Evolutionary conservation across 148 eudicot species (phyloP), one percentile per base, ranked within the genome.

Genomic region (Dianthus caryophyllus): DNA sequence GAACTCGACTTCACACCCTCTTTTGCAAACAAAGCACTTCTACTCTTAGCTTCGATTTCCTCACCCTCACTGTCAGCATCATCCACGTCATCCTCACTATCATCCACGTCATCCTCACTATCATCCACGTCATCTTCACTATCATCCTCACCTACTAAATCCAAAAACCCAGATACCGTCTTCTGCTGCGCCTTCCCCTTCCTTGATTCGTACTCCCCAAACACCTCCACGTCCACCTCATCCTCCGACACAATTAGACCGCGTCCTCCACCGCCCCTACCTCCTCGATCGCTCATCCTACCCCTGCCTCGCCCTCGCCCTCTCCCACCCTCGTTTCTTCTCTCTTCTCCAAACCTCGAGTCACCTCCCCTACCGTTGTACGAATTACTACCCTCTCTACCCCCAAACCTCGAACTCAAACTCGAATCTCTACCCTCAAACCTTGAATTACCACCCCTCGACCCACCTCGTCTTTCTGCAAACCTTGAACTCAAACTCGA

Each of bases 81-180:
- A n/a, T n/a, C n/a, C n/a, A n/a, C n/a, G n/a, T n/a, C n/a, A 2
- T 31, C 64, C 38, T 33, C 38, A 3, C 7, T 7, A 3, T 33
- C 38, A 33, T 61, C 79, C 21, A 22, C 58, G 13, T 26, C 26
- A 26, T 53, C 58, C 22, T 22, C 30, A 72, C 39, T 33, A 7
- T 78, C 83, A 18, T 71, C 91, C 64, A 68, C 74, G 43, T 73
- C 84, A 44, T 79, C 90, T 25, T 81, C 92, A 73, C 84, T 79
- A 51, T 76, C 85, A 21, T 84, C 87, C 11, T 81, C 88, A 29
- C 72, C 77, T 11, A 86, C 79, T 82, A 94, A 83, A 48, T 83
- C 84, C 29, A 72, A 39, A 68, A 94, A 82, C 38, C 81, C 77
- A 6, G 75, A 66, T 39, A 51, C 80, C 55, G 71, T 67, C 71